Evolutionary conservation across 2,329 filamentous ascomycete species (phyloP), one percentile per base, ranked within the genome.

Genomic region (Alternaria metachromatica): DNA sequence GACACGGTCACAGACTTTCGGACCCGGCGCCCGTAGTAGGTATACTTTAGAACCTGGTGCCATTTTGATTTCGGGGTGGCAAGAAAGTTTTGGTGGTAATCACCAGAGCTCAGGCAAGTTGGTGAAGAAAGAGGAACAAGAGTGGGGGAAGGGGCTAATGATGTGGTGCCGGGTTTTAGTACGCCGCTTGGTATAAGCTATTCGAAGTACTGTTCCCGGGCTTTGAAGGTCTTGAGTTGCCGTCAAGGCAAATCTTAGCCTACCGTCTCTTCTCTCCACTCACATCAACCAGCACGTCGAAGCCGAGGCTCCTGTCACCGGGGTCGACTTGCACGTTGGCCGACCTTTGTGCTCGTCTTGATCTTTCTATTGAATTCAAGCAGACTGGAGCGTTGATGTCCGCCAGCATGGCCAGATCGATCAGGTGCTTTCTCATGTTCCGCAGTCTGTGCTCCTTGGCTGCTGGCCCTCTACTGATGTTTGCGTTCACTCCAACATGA

Each of bases 1-100:
- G 96, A 80, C 85, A 88, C 49, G 82, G 84, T 66, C 87, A 93
- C 70, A 86, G 93, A 68, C 83, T 97, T 15, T 97, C 93, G 18
- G 94, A 97, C 70, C 86, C 87, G 62, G 89, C 90, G 13, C 87
- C 90, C 0, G 86, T 87, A 5, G 72, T 37, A 0, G 30, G 5
- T 0, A 3, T 0, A 37, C 6, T 37, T 0, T 37, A 9, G 0
- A 0, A 37, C n/a, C 6, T 9, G 3, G 6, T 5, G 13, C 30
- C 13, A 5, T 15, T 4, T n/a, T 0, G 15, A 37, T 0, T 15
- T 37, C 5, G 33, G n/a, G 33, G 33, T 37, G 4, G 33, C 33
- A 37, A 37, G 0, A 1, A 37, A 0, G 2, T 37, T 5, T 5
- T 37, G 33, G 15, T 7, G 13, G 33, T 37, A 9, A 1, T 37